phyloP scores from a whole-genome alignment of 208 protist genomes.

The Sergeia podlipaevii region DNA sequence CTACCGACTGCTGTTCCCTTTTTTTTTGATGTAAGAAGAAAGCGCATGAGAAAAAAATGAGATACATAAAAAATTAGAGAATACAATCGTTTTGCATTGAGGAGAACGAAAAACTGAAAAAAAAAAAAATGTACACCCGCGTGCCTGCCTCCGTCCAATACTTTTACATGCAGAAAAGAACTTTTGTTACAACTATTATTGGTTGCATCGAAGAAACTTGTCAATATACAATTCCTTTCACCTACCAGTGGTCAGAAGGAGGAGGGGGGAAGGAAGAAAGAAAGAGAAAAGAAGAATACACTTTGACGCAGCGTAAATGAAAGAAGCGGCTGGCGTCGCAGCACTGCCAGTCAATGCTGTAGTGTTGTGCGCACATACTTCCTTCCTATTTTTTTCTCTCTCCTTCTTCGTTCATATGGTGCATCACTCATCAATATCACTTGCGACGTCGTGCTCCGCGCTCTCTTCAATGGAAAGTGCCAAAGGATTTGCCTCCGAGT shows the following conservation, averaged over 20 bases:
- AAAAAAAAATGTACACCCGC: too few species aligned
- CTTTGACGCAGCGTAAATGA: too few species aligned
- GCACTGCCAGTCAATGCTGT: background rate
- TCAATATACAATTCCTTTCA: too few species aligned
- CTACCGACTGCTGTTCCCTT: background rate
- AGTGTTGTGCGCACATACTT: too few species aligned
- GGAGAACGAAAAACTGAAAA: slow-evolving; percentile 7
- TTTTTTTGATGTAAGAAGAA: background rate
- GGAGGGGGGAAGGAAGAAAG: background rate
- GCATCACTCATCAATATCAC: too few species aligned
- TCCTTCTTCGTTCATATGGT: background rate
- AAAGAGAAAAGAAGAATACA: background rate
- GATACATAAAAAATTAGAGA: background rate
- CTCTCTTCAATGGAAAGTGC: slow-evolving; percentile 8
- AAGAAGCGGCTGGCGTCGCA: background rate
- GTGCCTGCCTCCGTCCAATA: too few species aligned
- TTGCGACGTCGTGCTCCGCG: background rate
- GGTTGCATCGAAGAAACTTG: too few species aligned
- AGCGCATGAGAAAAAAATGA: slow-evolving; percentile 12
- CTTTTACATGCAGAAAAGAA: too few species aligned
- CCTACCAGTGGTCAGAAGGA: too few species aligned
- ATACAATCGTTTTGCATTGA: background rate
- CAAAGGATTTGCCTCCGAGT: slow-evolving; percentile 13
- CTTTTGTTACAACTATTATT: too few species aligned
- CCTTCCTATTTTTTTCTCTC: background rate